Conservation (phyloP, 1,139 yeast genomes). For the Candida sp. region DNA sequence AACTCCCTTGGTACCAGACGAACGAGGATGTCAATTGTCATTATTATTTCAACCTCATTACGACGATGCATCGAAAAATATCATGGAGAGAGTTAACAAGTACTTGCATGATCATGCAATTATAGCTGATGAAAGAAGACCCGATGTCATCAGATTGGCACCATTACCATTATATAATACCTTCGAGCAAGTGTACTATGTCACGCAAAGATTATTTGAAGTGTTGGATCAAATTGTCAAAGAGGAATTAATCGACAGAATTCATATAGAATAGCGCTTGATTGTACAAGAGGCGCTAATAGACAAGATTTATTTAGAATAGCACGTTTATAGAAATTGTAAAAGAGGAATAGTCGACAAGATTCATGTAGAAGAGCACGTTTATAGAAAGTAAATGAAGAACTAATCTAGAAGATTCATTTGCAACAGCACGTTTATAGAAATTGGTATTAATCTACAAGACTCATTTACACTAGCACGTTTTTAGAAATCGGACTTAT, state of each 20-base stretch:
- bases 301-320: not conserved
- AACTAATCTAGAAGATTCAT: too few species aligned
- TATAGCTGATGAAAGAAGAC: slow-evolving; percentile 85
- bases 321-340: too few species aligned
- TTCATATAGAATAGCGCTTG: not conserved
- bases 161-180: slow-evolving; percentile 84
- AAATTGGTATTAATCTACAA: too few species aligned
- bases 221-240: slow-evolving; percentile 20
- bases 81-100: slow-evolving; percentile 62
- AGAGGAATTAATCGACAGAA: slow-evolving; percentile 2
- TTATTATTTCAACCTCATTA: slow-evolving; percentile 57
- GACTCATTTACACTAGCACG: too few species aligned
- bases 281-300: too few species aligned
- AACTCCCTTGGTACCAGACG: slow-evolving; percentile 57
- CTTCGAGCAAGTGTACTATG: slow-evolving; percentile 56
- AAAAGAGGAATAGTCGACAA: too few species aligned
- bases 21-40: slow-evolving; percentile 83
- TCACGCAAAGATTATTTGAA: slow-evolving; percentile 43
- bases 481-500: too few species aligned
- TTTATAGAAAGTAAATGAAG: too few species aligned
- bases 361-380: too few species aligned
- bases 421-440: too few species aligned
- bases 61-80: slow-evolving; percentile 30
- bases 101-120: slow-evolving; percentile 57
- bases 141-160: slow-evolving; percentile 81